These are phyloP conservation scores for Sugiyamaella boreocaroliniensis DNA, from an alignment of 805 yeast species.

Conservation along the genomic window DNA sequence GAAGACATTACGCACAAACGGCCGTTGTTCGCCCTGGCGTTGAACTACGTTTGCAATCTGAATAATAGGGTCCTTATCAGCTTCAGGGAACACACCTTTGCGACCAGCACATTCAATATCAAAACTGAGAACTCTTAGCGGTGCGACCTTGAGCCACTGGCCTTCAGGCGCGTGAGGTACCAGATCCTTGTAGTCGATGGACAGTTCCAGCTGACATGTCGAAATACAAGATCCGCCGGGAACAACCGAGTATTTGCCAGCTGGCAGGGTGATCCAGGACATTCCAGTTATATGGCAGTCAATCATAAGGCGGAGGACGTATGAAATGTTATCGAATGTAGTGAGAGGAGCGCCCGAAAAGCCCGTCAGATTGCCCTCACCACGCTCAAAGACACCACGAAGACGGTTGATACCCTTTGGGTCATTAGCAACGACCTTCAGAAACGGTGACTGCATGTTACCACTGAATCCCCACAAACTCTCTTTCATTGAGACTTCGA, in stretches of 20 bases:
- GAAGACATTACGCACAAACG: conserved; percentile 90
- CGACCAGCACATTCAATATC: conserved; percentile 99
- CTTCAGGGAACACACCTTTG: conserved; percentile 93
- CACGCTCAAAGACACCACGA: conserved; percentile 77
- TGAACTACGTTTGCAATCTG: conserved; percentile 96
- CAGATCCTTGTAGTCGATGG: conserved; percentile 59
- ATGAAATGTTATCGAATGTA: conserved; percentile 87
- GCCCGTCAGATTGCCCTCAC: conserved; percentile 60
- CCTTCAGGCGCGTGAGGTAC: conserved; percentile 85
- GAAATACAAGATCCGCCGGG: conserved; percentile 43
- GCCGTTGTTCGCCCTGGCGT: conserved; percentile 66
- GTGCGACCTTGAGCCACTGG: conserved; percentile 89
- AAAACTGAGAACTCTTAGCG: conserved; percentile 84
- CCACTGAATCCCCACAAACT: conserved; percentile 93
- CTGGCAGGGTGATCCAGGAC: conserved; percentile 94
- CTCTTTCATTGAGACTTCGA: conserved; percentile 67
- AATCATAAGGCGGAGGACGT: conserved; percentile 77
- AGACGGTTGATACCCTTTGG: conserved; percentile 61
- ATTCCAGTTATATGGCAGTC: conserved; percentile 88
- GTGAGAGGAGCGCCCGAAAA: conserved; percentile 51
- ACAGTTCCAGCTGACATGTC: conserved; percentile 79
- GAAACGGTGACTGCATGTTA: conserved; percentile 67
- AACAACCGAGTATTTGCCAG: conserved; percentile 53
- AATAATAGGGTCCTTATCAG: conserved; percentile 87
- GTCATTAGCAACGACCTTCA: conserved; percentile 63